phyloP scores from a whole-genome alignment of 1,284 basidiomycete species.

The Malassezia sp. region DNA sequence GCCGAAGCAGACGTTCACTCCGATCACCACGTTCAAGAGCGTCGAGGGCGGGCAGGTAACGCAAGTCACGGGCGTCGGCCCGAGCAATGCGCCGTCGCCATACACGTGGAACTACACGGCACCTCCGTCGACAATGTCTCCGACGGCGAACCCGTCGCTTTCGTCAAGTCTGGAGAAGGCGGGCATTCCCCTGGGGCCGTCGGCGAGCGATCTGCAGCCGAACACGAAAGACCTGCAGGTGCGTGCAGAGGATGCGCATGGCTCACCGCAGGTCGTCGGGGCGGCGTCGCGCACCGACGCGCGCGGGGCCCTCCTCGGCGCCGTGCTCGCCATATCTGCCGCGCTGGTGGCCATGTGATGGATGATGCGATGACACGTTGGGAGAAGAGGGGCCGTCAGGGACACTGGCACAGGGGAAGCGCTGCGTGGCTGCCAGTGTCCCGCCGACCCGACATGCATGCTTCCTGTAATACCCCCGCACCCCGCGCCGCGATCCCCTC shows the following conservation, averaged over 20 bases:
- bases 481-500: too few relatives aligned
- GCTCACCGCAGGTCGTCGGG: neutral
- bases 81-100: neutral
- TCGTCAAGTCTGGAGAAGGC: constrained; percentile 1
- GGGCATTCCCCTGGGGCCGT: neutral
- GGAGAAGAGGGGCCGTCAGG: too few relatives aligned
- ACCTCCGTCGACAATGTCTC: constrained; percentile 5
- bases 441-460: too few relatives aligned
- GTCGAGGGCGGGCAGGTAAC: neutral
- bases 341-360: too few relatives aligned
- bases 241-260: neutral
- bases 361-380: too few relatives aligned
- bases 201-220: constrained; percentile 8
- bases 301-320: neutral
- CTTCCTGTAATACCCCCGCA: too few relatives aligned
- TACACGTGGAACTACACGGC: constrained; percentile 13
- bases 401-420: too few relatives aligned
- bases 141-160: constrained; percentile 3
- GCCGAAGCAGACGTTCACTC: constrained; percentile 11
- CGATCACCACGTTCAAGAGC: constrained; percentile 1
- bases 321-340: neutral
- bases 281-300: neutral
- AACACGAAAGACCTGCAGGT: constrained; percentile 6
- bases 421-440: too few relatives aligned
- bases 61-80: constrained; percentile 3